These are phyloP conservation scores for Cudoniella acicularis DNA, from an alignment of 495 filamentous ascomycete species.

Conservation along the genomic window DNA sequence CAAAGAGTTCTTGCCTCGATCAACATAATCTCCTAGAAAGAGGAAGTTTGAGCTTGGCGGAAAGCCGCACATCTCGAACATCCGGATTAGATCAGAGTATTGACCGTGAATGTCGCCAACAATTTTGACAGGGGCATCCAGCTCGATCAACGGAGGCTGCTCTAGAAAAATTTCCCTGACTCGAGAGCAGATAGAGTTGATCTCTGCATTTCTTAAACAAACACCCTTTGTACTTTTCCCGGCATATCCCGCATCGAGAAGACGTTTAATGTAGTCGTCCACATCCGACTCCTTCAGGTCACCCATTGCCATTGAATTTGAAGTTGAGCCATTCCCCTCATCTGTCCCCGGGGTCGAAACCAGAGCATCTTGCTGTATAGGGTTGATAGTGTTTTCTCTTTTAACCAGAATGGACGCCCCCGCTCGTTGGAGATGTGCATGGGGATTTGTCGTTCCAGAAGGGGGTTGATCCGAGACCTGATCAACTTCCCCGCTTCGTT, in stretches of 20 bases:
- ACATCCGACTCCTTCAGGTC: constrained; percentile 88
- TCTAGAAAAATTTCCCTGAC: constrained; percentile 85
- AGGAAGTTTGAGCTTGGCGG: constrained; percentile 91
- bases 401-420: constrained; percentile 81
- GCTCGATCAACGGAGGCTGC: constrained; percentile 87
- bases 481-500: constrained; percentile 87
- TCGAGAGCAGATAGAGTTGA: constrained; percentile 83
- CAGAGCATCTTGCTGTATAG: constrained; percentile 31
- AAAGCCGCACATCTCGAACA: constrained; percentile 99
- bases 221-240: constrained; percentile 97
- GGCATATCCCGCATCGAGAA: constrained; percentile 92
- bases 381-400: constrained; percentile 58
- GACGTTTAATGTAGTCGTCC: constrained; percentile 93
- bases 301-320: constrained; percentile 56
- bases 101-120: constrained; percentile 98
- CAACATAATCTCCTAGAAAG: constrained; percentile 97
- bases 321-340: constrained; percentile 28
- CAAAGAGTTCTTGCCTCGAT: constrained; percentile 93
- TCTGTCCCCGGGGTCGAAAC: constrained; percentile 28
- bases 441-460: constrained; percentile 49
- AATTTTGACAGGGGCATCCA: constrained; percentile 97
- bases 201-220: constrained; percentile 96
- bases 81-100: constrained; percentile 92
- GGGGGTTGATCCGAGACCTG: constrained; percentile 93
- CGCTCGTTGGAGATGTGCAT: constrained; percentile 49